Evolutionary conservation across 345 rosid species (phyloP).

Genomic region (Eucalyptus pumila): DNA sequence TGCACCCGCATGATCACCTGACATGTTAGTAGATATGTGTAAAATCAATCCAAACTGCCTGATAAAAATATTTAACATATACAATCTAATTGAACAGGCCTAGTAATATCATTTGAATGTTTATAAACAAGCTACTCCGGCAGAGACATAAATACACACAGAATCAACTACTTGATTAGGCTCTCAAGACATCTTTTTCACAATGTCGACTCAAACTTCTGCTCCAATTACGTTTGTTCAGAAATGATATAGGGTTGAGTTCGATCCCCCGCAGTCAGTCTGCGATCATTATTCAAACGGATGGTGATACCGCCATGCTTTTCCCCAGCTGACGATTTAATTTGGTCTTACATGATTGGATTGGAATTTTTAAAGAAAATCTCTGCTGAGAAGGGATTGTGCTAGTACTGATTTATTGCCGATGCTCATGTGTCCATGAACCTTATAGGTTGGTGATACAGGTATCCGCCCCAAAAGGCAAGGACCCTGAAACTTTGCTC

Average conservation of each 20-base stretch:
- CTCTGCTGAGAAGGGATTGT: not conserved
- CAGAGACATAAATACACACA: not conserved
- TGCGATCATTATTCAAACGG: not conserved
- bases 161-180: not conserved
- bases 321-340: not conserved
- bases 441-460: not conserved
- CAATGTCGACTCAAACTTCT: not conserved
- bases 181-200: not conserved
- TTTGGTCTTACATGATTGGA: not conserved
- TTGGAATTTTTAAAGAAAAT: not conserved
- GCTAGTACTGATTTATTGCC: not conserved
- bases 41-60: too few species aligned
- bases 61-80: not conserved
- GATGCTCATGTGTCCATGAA: not conserved
- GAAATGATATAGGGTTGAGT: not conserved
- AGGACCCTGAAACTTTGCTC: not conserved
- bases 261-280: not conserved
- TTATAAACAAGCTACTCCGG: not conserved
- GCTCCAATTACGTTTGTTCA: not conserved
- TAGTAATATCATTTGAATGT: not conserved
- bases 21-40: too few species aligned
- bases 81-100: not conserved
- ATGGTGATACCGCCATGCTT: not conserved
- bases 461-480: not conserved
- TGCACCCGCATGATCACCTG: too few species aligned